Conservation (phyloP, 2,329 filamentous ascomycete species). For the Microsporum audouinii region DNA sequence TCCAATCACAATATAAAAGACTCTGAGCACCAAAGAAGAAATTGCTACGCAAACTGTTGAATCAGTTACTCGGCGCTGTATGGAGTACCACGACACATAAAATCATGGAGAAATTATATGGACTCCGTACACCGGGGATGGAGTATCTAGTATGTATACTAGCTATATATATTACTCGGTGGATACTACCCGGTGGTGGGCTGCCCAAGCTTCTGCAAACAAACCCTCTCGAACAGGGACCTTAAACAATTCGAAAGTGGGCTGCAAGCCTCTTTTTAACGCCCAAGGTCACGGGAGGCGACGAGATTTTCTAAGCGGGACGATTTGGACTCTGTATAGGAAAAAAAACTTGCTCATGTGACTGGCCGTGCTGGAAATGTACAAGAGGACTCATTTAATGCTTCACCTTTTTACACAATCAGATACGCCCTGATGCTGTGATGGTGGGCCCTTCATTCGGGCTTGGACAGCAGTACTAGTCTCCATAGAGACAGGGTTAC, state of each 20-base stretch:
- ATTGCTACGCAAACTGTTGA: background rate
- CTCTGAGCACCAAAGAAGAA: background rate
- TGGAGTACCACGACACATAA: background rate
- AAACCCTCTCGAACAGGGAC: background rate
- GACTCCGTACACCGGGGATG: background rate
- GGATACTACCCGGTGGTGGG: background rate
- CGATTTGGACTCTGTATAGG: background rate
- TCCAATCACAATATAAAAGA: background rate
- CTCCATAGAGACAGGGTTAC: background rate
- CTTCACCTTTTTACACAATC: background rate
- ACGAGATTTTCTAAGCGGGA: background rate
- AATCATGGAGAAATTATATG: background rate
- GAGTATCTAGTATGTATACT: background rate
- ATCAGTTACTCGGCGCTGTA: background rate
- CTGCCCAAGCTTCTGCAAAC: background rate
- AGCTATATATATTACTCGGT: background rate
- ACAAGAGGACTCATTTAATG: background rate
- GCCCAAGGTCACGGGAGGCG: constrained; percentile 1
- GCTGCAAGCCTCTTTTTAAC: background rate
- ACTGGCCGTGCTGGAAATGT: background rate
- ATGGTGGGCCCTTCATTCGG: background rate
- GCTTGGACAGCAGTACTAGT: background rate
- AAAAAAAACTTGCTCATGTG: constrained; percentile 2
- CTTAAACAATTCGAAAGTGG: background rate
- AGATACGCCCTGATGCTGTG: background rate